Conservation (phyloP, 441 rosid species). For the Jatropha multifida region DNA sequence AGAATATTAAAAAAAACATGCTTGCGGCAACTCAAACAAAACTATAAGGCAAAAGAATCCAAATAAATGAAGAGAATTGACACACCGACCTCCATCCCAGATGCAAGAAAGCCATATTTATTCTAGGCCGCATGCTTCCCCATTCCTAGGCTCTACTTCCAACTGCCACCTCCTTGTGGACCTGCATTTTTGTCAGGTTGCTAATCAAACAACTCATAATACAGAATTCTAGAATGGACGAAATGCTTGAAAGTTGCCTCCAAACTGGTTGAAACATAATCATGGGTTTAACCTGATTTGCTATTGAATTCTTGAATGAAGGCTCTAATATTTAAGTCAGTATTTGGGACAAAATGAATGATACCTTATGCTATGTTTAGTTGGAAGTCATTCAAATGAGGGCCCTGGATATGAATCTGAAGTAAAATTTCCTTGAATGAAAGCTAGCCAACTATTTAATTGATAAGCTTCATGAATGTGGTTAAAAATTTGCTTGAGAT, state of each 20-base stretch:
- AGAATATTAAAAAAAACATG: not conserved
- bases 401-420: not conserved
- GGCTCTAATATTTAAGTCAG: not conserved
- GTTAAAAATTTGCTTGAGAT: not conserved
- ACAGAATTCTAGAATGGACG: not conserved
- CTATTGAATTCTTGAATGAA: not conserved
- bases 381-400: not conserved
- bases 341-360: not conserved
- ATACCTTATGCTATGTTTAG: not conserved
- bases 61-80: not conserved
- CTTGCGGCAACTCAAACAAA: not conserved
- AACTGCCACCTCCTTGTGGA: not conserved
- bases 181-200: slow-evolving; percentile 4
- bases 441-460: not conserved
- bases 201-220: not conserved
- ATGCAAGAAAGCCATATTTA: not conserved
- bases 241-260: not conserved
- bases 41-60: not conserved
- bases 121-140: not conserved
- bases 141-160: not conserved
- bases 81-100: not conserved
- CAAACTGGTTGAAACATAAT: not conserved
- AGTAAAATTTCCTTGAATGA: not conserved
- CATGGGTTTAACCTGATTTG: not conserved
- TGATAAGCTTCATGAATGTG: not conserved